Evolutionary conservation across 148 eudicot species (phyloP), one percentile per base, ranked within the genome.

Genomic region (Dianthus caryophyllus): DNA sequence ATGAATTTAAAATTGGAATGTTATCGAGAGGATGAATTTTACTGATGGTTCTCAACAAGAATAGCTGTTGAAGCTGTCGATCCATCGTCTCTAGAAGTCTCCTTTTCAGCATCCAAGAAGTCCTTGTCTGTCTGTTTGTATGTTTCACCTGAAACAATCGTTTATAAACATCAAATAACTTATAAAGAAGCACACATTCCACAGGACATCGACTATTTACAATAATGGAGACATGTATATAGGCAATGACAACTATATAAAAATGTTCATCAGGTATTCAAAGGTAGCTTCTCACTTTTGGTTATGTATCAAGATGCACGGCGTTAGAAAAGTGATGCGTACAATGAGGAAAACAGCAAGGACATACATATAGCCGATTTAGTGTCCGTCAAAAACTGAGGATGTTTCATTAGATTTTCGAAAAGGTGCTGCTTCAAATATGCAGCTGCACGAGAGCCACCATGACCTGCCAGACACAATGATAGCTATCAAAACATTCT

Each of bases 21-120:
- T n/a, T n/a, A n/a, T n/a, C n/a, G n/a, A 39, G 54, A 54, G 65
- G 50, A 27, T 55, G 16, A 8, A 55, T 11, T n/a, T n/a, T n/a
- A n/a, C n/a, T n/a, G n/a, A 76, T 76, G 87, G 74, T 82, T 94
- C 47, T 90, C 97, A 76, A 94, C 93, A 75, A 94, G 84, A 59
- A 94, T 87, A 65, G 97, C 99, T 41, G 99, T 84, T 63, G 97
- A 94, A 72, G 99, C 99, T 65, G 99, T 94, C 64, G 99, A 94
- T 24, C 99, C 99, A 81, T 94, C 99, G 81, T 94, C 99, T 33
- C 97, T 76, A 53, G 72, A 94, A 51, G 84, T 78, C 66, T 94
- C 97, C 73, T 85, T 94, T 80, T 90, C 96, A 79, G 90, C 84
- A 70, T 94, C 96, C 82, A 94, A 78, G 74, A 94, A 94, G 31